A percentile compares a stretch with the other conserved stretches of the same genome.
These are phyloP conservation scores for Xylona heveae DNA, from an alignment of 495 filamentous ascomycete genomes.

Conservation along the genomic window DNA sequence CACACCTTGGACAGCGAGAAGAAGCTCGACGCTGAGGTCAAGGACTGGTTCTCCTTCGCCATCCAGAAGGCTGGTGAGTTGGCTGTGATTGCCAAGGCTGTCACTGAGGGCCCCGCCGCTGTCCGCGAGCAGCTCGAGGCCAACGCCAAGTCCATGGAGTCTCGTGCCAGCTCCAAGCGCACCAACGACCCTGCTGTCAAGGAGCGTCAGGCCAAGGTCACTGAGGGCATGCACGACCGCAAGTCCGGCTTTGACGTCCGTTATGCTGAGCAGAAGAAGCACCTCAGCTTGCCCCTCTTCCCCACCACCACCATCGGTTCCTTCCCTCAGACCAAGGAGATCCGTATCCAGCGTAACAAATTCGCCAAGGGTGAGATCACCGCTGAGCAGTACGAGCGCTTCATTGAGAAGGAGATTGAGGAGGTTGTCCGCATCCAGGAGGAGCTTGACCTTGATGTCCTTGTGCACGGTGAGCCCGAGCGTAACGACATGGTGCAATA, in stretches of 20 bases:
- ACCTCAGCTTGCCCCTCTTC: constrained; percentile 85
- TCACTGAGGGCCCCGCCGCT: constrained; percentile 69
- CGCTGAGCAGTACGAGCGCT: constrained; percentile 78
- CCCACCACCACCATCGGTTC: constrained; percentile 98
- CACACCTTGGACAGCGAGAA: constrained; percentile 97
- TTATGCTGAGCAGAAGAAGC: constrained; percentile 65
- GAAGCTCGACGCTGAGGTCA: constrained; percentile 77
- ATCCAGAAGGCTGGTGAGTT: constrained; percentile 85
- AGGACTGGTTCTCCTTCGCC: constrained; percentile 97
- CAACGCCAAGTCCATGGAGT: constrained; percentile 77
- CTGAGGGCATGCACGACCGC: constrained; percentile 69
- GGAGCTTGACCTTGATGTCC: constrained; percentile 87
- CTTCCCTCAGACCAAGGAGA: constrained; percentile 98
- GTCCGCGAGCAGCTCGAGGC: constrained; percentile 75
- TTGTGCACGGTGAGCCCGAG: constrained; percentile 96
- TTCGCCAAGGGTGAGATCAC: constrained; percentile 96
- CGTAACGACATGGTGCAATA: constrained; percentile 99
- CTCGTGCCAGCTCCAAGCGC: constrained; percentile 72
- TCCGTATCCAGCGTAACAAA: constrained; percentile 86
- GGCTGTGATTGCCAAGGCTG: constrained; percentile 85
- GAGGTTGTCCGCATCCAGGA: constrained; percentile 89
- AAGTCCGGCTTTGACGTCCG: constrained; percentile 67
- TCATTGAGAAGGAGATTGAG: constrained; percentile 95
- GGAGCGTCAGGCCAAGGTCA: constrained; percentile 76
- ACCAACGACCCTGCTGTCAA: constrained; percentile 95